A percentile compares a stretch with the other conserved stretches of the same genome.
These are phyloP conservation scores for Oropetium thomaeum DNA, from an alignment of 176 grass and related monocot species.

Conservation along the genomic window DNA sequence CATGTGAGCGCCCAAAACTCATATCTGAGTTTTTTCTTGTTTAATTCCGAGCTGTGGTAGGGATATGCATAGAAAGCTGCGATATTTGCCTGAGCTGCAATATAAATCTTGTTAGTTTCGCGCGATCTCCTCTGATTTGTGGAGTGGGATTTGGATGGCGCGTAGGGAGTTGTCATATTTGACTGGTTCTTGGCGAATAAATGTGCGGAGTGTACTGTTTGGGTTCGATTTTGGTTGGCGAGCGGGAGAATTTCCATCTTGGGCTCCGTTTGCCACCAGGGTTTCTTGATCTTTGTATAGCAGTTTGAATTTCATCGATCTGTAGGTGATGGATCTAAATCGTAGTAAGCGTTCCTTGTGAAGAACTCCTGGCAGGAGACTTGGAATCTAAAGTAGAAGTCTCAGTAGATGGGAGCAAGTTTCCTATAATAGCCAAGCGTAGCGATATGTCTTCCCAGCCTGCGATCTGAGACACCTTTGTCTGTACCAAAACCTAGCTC, in stretches of 20 bases:
- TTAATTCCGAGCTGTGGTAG: constrained; percentile 13
- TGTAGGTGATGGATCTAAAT: not conserved
- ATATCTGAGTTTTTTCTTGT: not conserved
- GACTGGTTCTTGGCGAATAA: not conserved
- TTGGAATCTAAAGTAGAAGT: not conserved
- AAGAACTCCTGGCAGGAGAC: not conserved
- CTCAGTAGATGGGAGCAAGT: not conserved
- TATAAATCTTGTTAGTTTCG: constrained; percentile 10
- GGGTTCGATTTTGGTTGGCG: not conserved
- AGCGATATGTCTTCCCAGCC: no score
- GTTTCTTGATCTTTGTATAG: not conserved
- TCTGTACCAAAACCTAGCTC: no score
- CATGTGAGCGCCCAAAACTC: constrained; percentile 60
- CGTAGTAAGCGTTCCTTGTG: not conserved
- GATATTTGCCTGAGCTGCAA: constrained; percentile 14
- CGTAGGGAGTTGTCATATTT: not conserved
- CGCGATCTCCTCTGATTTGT: constrained; percentile 17
- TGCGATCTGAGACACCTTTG: no score
- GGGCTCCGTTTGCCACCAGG: not conserved
- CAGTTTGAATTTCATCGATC: not conserved
- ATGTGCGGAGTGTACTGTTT: not conserved
- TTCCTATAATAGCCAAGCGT: no score
- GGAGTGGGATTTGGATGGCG: not conserved
- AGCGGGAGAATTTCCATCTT: not conserved
- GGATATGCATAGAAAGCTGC: constrained; percentile 1